Base-by-base conservation (phyloP, 1,139 yeast genomes). In the Kodamaea suecica region DNA sequence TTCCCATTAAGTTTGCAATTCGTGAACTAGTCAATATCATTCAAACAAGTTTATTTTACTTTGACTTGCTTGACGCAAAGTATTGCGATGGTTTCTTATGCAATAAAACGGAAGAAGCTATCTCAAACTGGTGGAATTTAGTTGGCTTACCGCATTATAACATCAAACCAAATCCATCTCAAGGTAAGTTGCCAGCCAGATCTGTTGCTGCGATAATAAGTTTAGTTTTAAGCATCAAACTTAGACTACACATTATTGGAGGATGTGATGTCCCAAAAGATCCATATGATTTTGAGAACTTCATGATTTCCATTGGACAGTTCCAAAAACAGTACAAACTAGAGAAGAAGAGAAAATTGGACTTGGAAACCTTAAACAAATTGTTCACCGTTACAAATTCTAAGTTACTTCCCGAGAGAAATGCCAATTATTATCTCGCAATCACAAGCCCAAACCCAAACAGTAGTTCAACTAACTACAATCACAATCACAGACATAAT, bases 41-140 rank as follows among this genome's bases (percentile, higher is more conserved):
- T 3, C 97, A 92, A 57, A 78, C 80, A 1, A 74, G 85, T 31
- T 66, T 92, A 19, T 83, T 78, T 48, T 90, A 88, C 55, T 90
- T 85, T 57, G 85, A 80, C 39, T 59, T 87, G 30, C 63, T 87
- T 14, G 81, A 78, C 38, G 82, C 87, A 0, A 63, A 64, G 28
- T 79, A 73, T 45, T 86, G 87, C 40, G 97, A 90, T 58, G 97
- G 97, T 0, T 61, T 90, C 14, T 61, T 87, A 4, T 92, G 97
- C 55, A 76, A 77, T 39, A 73, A 75, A 40, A 90, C 97, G 0
- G 82, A 81, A 42, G 72, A 64, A 25, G 95, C 95, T 0, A 73
- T 87, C 14, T 51, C 60, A 4, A 69, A 71, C 36, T 92, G 97
- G 97, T 90, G 97, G 97, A 71, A 70, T 30, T 57, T 77, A 30